Evolutionary conservation across 1,284 basidiomycete genomes (phyloP).

Genomic region (Chalciporus sp.): DNA sequence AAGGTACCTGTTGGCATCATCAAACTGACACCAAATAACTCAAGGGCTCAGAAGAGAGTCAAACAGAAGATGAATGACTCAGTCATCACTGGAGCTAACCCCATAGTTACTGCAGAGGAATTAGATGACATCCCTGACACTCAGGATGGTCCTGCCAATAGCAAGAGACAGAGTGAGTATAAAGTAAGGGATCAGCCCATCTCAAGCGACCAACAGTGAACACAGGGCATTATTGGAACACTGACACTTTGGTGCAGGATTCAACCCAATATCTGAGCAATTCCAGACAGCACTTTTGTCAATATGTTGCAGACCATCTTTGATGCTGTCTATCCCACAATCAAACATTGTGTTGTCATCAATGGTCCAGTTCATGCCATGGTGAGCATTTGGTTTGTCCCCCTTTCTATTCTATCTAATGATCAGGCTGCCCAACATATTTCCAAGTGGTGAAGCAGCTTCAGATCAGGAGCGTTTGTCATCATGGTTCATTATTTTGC

Average conservation of each 20-base stretch:
- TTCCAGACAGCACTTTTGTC: conserved; percentile 6
- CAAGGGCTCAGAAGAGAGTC: no score
- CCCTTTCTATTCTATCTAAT: background rate
- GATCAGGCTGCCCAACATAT: conserved; percentile 9
- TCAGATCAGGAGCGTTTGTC: conserved; percentile 6
- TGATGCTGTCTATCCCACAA: background rate
- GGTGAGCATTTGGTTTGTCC: background rate
- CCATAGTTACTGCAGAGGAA: no score
- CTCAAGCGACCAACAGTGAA: no score
- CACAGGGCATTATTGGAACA: no score
- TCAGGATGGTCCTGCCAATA: no score
- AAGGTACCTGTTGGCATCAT: no score
- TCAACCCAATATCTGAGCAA: conserved; percentile 9
- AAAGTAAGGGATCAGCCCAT: no score
- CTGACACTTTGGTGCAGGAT: conserved; percentile 10
- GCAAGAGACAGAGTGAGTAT: no score
- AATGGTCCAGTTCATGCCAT: conserved; percentile 7
- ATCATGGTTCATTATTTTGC: conserved; percentile 9
- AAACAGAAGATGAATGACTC: no score
- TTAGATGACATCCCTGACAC: no score
- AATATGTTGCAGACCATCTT: conserved; percentile 11
- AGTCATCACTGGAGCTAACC: no score
- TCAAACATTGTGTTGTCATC: conserved; percentile 3
- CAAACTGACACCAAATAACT: no score
- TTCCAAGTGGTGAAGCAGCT: conserved; percentile 11